Conservation (phyloP, 768 basidiomycete genomes). For the Phallus indusiatus region DNA sequence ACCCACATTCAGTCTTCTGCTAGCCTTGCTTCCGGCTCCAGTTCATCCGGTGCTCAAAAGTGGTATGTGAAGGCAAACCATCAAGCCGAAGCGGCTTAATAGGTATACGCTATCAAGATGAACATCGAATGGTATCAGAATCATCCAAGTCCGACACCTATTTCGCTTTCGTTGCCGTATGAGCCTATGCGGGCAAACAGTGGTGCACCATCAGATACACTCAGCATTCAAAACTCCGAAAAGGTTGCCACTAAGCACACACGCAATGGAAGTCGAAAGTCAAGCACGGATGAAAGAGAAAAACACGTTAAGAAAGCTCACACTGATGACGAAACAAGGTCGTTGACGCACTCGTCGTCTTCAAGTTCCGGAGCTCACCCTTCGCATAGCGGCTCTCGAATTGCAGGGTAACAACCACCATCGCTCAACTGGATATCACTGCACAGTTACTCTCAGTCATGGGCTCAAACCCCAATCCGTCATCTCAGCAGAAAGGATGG, state of each 20-base stretch:
- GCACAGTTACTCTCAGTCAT: slow-evolving; percentile 50
- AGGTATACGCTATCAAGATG: slow-evolving; percentile 67
- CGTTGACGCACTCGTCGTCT: slow-evolving; percentile 1
- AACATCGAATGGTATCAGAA: slow-evolving; percentile 61
- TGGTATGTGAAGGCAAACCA: slow-evolving; percentile 84
- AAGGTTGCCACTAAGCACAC: background rate
- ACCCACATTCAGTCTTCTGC: slow-evolving; percentile 36
- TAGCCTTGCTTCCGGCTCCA: slow-evolving; percentile 21
- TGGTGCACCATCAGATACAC: background rate
- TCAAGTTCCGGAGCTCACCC: slow-evolving; percentile 20
- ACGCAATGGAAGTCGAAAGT: background rate
- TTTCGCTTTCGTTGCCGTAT: background rate
- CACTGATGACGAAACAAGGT: background rate
- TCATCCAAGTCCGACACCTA: background rate
- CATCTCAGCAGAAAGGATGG: slow-evolving; percentile 4
- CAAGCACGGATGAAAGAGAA: background rate
- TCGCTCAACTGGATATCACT: slow-evolving; percentile 74
- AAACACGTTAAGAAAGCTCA: background rate
- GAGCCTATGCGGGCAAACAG: background rate
- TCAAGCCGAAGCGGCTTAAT: slow-evolving; percentile 80
- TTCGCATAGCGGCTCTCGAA: slow-evolving; percentile 51
- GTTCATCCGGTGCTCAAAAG: slow-evolving; percentile 40
- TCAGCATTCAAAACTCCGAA: background rate
- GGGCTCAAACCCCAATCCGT: slow-evolving; percentile 21
- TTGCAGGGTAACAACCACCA: slow-evolving; percentile 59